These are phyloP conservation scores for Aspergillus neoniger DNA, from an alignment of 2,329 filamentous ascomycete species.

Conservation along the genomic window DNA sequence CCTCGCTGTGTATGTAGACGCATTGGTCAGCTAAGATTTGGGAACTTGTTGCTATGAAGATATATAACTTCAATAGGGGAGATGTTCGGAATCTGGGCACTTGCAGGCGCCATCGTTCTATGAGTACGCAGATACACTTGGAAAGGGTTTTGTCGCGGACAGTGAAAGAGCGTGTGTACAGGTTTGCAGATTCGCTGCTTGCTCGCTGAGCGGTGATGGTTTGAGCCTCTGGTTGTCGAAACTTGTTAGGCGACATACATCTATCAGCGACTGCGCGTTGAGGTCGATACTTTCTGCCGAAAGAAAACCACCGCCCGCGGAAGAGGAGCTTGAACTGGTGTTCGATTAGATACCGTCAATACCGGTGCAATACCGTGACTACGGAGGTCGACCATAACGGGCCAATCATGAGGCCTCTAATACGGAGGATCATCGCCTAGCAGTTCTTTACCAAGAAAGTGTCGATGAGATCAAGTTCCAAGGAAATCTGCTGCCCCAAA, in stretches of 20 bases:
- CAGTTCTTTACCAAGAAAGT: background rate
- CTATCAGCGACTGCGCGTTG: no score
- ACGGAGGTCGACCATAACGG: background rate
- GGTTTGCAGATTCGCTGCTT: background rate
- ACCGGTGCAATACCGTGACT: background rate
- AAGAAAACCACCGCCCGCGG: background rate
- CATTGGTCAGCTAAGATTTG: background rate
- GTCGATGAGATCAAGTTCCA: background rate
- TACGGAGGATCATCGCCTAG: background rate
- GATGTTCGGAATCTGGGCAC: constrained; percentile 9
- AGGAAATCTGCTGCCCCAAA: background rate
- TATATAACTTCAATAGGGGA: background rate
- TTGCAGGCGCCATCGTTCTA: constrained; percentile 38
- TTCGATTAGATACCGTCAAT: background rate
- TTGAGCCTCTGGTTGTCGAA: background rate
- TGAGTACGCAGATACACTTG: background rate
- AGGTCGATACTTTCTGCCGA: background rate
- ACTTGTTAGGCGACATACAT: background rate
- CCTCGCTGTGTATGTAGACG: constrained; percentile 39
- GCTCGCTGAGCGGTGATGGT: background rate
- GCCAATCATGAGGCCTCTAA: background rate
- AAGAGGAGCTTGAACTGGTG: background rate
- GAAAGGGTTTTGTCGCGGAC: background rate
- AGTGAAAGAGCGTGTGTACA: background rate
- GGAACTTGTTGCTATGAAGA: background rate